Base-by-base conservation (phyloP, 805 yeast genomes). In the Candida alai region DNA sequence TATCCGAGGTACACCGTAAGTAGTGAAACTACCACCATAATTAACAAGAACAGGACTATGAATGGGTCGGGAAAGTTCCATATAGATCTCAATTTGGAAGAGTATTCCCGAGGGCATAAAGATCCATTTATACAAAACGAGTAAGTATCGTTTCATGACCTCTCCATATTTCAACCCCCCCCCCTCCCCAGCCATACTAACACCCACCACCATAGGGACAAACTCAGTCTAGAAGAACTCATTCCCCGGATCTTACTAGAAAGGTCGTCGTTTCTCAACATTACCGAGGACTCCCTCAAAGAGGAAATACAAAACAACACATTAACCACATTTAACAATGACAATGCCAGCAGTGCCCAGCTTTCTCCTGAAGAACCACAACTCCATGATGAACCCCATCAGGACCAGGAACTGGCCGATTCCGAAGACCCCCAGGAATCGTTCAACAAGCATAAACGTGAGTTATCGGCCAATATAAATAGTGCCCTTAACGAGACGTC, bases 401-500 rank as follows among this genome's bases (percentile, higher is more conserved):
- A 38, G 40, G 16, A 34, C 30, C 11, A 37, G 18, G 42, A 25
- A 30, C 30, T 6, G 23, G 26, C 9, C 26, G 24, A 12, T n/a
- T 24, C 16, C 7, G 48, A 40, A 18, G 48, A 39, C 19, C 52
- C 64, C 6, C 47, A 44, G 12, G 72, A 65, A 28, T 61, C 62
- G 7, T 78, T 79, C 46, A 56, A 62, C 30, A 64, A 62, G 28
- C 67, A 74, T 12, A 78, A 78, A 49, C 51, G 60, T n/a, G 76
- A 77, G 38, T 67, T 81, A 26, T 46, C 79, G 11, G 65, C 62
- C 12, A 63, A 68, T 27, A 66, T 84, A 19, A 71, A 75, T 35
- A 56, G 76, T 0, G 95, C 97, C 2, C 65, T 85, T 45, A 93
- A 90, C 53, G 97, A 93, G 52, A 79, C 95, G 0, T 88, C 96